Evolutionary conservation across 768 basidiomycete genomes (phyloP), one percentile per base, ranked within the genome.

Genomic region (Leccinum subgranulosum): DNA sequence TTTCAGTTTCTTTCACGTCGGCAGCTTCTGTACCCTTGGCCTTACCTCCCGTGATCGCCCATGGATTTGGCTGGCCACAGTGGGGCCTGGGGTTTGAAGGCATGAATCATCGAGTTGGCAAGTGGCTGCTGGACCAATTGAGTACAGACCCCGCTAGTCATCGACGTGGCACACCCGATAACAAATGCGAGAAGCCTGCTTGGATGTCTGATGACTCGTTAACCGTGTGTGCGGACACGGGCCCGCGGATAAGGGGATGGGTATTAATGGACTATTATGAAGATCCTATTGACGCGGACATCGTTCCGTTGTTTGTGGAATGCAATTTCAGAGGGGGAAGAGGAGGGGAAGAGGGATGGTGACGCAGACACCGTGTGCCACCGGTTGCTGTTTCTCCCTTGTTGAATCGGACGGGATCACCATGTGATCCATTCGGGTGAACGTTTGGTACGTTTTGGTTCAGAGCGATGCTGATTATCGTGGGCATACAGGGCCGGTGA

Each of bases 11-110:
- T 1, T 97, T 84, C 73, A 79, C 90, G 65, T 94, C 92, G 27
- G 94, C 92, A 1, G 77, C 90, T 0, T 85, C 85, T 8, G 81
- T 94, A 69, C 94, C 94, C 2, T 75, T 94, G 14, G 90, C 92
- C 1, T 74, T 88, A 21, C 95, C 94, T 7, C 79, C 87, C 5
- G 74, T 79, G 10, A 77, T 96, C 23, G 91, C 95, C 5, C 82
- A 81, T 62, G 94, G 94, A 0, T 84, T 92, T 65, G 92, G 93
- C 14, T 93, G 86, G 86, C 91, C 92, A 0, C 74, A 78, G 36
- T 76, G 80, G 73, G 86, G 87, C 3, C 65, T 94, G 7, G 94
- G 94, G 5, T 76, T 94, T n/a, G 86, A 91, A 67, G 94, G 94
- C 2, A 86, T 94, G 41, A 98, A 98, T 66, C 78, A 77, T 23